phyloP scores from a whole-genome alignment of 2,329 filamentous ascomycete genomes.

The Beauveria sp. region DNA sequence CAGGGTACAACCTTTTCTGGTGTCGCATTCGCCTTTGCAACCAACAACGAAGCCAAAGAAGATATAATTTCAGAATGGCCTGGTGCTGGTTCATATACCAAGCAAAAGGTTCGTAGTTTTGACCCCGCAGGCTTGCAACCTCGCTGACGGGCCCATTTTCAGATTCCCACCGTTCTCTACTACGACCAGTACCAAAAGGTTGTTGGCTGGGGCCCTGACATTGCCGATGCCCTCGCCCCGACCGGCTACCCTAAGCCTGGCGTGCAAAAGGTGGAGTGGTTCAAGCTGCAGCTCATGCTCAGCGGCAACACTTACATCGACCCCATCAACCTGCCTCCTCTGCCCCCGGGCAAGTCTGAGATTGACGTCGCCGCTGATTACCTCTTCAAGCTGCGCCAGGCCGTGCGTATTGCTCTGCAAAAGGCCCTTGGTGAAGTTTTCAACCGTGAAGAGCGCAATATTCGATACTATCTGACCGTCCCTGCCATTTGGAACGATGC shows the following conservation, averaged over 20 bases:
- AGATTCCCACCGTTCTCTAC: constrained; percentile 99
- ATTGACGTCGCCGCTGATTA: constrained; percentile 99
- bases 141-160: constrained; percentile 9
- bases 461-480: constrained; percentile 96
- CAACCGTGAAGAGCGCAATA: constrained; percentile 95
- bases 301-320: constrained; percentile 99
- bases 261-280: constrained; percentile 99
- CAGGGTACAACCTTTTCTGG: constrained; percentile 97
- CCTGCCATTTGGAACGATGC: constrained; percentile 99
- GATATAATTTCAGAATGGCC: constrained; percentile 99
- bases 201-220: constrained; percentile 98
- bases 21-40: constrained; percentile 93
- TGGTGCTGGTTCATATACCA: constrained; percentile 92
- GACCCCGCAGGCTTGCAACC: not conserved
- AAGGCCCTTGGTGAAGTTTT: constrained; percentile 97
- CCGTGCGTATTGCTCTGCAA: constrained; percentile 90
- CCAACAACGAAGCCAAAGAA: constrained; percentile 94
- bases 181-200: constrained; percentile 99
- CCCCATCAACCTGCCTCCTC: constrained; percentile 94
- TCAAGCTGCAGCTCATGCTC: constrained; percentile 98
- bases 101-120: constrained; percentile 70
- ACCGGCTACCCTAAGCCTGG: constrained; percentile 94
- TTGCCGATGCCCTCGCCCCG: constrained; percentile 89
- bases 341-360: constrained; percentile 95
- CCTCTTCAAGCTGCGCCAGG: constrained; percentile 94